Base-by-base conservation (phyloP, 371 early-diverging fungal genomes). In the Smittium mucronatum region DNA sequence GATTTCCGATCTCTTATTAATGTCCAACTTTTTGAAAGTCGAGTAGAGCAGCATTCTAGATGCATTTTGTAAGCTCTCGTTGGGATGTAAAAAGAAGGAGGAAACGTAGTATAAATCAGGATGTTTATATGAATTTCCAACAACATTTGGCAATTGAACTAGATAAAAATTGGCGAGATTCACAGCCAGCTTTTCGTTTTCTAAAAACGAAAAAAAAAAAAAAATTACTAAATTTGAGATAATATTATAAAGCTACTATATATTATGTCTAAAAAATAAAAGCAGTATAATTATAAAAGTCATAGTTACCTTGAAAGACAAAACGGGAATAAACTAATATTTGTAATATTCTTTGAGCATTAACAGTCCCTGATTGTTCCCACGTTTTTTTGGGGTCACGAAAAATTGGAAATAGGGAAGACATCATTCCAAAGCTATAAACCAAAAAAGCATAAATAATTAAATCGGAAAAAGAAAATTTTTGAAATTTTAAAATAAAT, bases 131-230 rank as follows among this genome's bases (percentile, higher is more conserved):
- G 31, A 28, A 5, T 61, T 61, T 33, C 63, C 63, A 28, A 61
- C 63, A 61, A 33, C 63, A 28, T 33, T 61, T 5, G 63, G 63
- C 16, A 61, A 16, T 33, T 11, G 16, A 28, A 5, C 33, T 11
- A 33, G 29, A 26, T 61, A 61, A 61, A 61, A 61, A 33, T 61
- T 61, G 16, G 26, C 63, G 31, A 61, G 33, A 33, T 61, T 33
- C n/a, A 61, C 63, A 11, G 63, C 63, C 63, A 61, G 63, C 63
- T 61, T 61, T 28, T 61, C 63, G 33, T 61, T 28, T 28, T 33
- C 63, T 33, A n/a, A n/a, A n/a, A n/a, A n/a, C n/a, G n/a, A n/a
- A n/a, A n/a, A n/a, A n/a, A n/a, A n/a, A n/a, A n/a, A n/a, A n/a
- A n/a, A n/a, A n/a, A n/a, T n/a, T n/a, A n/a, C n/a, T n/a, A n/a